Base-by-base conservation (phyloP, 2,329 filamentous ascomycete species). In the Ophiostoma perfectum region DNA sequence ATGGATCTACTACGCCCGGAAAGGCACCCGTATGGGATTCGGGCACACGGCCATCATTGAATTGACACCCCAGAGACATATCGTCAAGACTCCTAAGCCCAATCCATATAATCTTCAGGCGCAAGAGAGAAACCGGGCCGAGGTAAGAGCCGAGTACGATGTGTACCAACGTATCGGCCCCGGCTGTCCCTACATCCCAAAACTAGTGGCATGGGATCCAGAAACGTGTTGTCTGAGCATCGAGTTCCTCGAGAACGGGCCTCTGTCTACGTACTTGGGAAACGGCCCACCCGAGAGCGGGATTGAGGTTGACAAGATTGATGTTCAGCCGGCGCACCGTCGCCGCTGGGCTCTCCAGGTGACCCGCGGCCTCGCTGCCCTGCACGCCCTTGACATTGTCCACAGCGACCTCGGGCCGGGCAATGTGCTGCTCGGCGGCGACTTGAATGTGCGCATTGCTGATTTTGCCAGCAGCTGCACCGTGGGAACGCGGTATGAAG, bases 1-100 rank as follows among this genome's bases (percentile, higher is more conserved):
- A 8, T 27, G n/a, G 6, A 55, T 55, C 49, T 67, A 67, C 45
- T 52, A 67, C 18, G 7, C 65, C 16, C 39, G 44, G 16, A 67
- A 67, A 45, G 66, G 66, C 16, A 45, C 2, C 11, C 5, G 4
- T 5, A 12, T 65, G 3, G 66, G 60, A 12, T 45, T 67, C 2
- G 66, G 66, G 4, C 4, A 42, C 16, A 67, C 66, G 2, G 66
- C 66, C 4, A 38, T n/a, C 39, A 52, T 67, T 18, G 66, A 67
- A 12, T 16, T 36, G n/a, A n/a, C 47, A n/a, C 66, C 47, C 2
- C 62, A 67, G 4, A 47, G 47, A 2, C 16, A 58, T 6, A 41
- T 58, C 2, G 18, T 67, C 38, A 67, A 67, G 47, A 36, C 18
- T 7, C 66, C 66, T 6, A 64, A 36, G 14, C 44, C 7, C 18